These are phyloP conservation scores for Globisporangium paddicum DNA, from an alignment of 352 stramenopile species.

Conservation along the genomic window DNA sequence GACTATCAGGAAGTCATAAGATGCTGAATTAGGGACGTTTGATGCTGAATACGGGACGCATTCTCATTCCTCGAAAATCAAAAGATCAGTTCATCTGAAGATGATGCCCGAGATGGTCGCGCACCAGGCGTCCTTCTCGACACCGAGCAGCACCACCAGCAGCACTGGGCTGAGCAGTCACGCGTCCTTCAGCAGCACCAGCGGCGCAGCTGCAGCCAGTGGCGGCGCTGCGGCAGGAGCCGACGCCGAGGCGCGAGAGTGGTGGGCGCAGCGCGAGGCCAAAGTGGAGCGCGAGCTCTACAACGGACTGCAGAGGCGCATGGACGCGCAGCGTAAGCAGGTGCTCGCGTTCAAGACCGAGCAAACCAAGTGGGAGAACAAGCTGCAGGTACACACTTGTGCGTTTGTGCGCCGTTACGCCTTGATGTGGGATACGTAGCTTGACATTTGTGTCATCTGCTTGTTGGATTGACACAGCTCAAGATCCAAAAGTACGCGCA, in stretches of 20 bases:
- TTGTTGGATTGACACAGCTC: neutral
- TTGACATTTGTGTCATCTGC: neutral
- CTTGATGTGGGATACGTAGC: too few relatives aligned
- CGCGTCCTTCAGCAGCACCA: neutral
- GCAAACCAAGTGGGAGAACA: slow-evolving; percentile 80
- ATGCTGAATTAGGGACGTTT: neutral
- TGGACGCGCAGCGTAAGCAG: slow-evolving; percentile 68
- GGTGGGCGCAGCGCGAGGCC: slow-evolving; percentile 52
- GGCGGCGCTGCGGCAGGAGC: neutral
- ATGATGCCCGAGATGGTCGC: slow-evolving; percentile 11
- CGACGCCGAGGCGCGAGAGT: slow-evolving; percentile 45
- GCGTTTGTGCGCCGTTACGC: neutral
- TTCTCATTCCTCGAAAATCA: neutral
- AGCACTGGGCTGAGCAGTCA: neutral
- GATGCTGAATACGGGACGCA: neutral
- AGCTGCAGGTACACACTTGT: slow-evolving; percentile 56
- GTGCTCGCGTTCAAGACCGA: slow-evolving; percentile 76
- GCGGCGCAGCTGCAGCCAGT: neutral
- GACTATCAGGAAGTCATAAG: neutral
- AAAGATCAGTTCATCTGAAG: slow-evolving; percentile 1
- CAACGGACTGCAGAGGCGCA: slow-evolving; percentile 48
- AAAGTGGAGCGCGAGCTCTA: slow-evolving; percentile 48
- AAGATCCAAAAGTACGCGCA: slow-evolving; percentile 57
- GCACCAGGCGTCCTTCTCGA: neutral
- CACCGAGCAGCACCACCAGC: neutral